Evolutionary conservation across 129 eudicot species (phyloP).

Genomic region (Ambrosia artemisiifolia): DNA sequence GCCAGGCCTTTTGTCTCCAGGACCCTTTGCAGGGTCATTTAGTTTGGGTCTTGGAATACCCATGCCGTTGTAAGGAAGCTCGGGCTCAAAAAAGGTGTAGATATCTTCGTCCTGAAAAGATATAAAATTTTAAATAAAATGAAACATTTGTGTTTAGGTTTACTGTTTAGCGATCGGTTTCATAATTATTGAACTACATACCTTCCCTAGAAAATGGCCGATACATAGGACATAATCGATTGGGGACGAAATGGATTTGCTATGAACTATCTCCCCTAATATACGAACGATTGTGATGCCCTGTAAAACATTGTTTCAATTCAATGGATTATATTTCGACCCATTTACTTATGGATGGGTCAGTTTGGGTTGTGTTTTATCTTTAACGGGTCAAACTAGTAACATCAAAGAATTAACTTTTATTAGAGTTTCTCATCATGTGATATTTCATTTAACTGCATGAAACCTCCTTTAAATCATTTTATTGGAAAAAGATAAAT

Average conservation of each 20-base stretch:
- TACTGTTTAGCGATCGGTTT: neutral
- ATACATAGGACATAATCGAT: conserved; percentile 84
- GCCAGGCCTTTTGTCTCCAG: conserved; percentile 49
- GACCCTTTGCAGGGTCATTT: conserved; percentile 42
- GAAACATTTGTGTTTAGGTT: neutral
- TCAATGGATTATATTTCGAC: neutral
- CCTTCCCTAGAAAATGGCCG: conserved; percentile 94
- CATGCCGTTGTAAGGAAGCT: conserved; percentile 58
- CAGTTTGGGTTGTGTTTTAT: neutral
- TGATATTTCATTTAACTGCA: neutral
- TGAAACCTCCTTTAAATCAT: neutral
- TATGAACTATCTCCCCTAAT: conserved; percentile 87
- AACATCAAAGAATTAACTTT: neutral
- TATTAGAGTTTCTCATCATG: neutral
- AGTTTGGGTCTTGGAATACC: conserved; percentile 54
- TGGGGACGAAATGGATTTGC: conserved; percentile 75
- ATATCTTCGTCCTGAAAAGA: conserved; percentile 79
- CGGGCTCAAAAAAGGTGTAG: conserved; percentile 90
- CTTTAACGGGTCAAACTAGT: neutral
- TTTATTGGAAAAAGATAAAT: neutral
- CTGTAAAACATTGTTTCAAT: neutral
- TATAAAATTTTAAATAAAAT: neutral
- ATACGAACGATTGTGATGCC: conserved; percentile 83
- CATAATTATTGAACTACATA: conserved; percentile 8
- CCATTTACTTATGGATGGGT: neutral